A percentile compares a stretch with the other conserved stretches of the same genome.
These are phyloP conservation scores for Mortierella sp. DNA, from an alignment of 371 early-diverging fungal species.

Conservation along the genomic window DNA sequence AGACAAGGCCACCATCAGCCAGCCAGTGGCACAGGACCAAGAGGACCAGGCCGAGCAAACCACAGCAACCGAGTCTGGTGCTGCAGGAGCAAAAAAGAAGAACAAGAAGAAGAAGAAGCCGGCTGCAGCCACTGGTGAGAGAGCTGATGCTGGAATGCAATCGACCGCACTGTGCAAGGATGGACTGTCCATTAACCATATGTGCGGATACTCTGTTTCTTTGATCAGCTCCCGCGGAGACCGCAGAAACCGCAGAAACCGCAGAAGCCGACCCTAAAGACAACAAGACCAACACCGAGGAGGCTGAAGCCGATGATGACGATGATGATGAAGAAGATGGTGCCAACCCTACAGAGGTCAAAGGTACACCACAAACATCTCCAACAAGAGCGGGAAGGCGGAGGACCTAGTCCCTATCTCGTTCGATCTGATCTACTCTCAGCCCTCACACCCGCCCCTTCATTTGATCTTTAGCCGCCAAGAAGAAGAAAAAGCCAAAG, in stretches of 20 bases:
- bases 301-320: constrained; percentile 32
- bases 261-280: constrained; percentile 36
- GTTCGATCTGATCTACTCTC: background rate
- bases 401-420: background rate
- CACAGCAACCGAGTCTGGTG: constrained; percentile 10
- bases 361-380: constrained; percentile 8
- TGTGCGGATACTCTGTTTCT: background rate
- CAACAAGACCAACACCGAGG: constrained; percentile 22
- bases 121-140: constrained; percentile 22
- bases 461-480: constrained; percentile 19
- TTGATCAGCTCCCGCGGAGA: constrained; percentile 10
- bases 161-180: no score
- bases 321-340: constrained; percentile 38
- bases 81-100: constrained; percentile 27
- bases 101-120: constrained; percentile 52
- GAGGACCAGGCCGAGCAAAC: constrained; percentile 9
- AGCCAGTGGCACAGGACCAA: constrained; percentile 14
- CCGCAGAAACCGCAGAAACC: no score
- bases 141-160: background rate
- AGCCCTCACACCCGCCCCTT: background rate
- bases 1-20: constrained; percentile 10
- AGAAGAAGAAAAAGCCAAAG: constrained; percentile 78
- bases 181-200: background rate
- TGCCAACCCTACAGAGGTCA: constrained; percentile 19
- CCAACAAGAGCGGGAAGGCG: background rate